Evolutionary conservation across 305 asterid genomes (phyloP).

Genomic region (Fraxinus floribunda): DNA sequence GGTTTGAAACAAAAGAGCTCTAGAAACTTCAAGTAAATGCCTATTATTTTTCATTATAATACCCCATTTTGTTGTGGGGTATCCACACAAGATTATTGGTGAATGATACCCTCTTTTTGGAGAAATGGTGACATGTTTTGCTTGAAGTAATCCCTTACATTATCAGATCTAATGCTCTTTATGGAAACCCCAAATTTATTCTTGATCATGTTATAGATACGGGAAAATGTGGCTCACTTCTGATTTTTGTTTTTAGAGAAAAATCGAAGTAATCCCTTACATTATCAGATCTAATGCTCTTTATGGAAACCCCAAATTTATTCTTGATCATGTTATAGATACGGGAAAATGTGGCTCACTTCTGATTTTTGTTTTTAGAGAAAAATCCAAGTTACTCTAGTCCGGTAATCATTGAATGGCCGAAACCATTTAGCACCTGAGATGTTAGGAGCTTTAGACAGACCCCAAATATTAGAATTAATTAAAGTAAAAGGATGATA

Average conservation of each 20-base stretch:
- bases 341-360: neutral
- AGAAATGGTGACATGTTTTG: neutral
- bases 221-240: neutral
- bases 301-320: neutral
- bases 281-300: neutral
- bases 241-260: slow-evolving; percentile 6
- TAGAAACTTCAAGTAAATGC: neutral
- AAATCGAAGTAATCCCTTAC: neutral
- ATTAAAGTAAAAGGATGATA: neutral
- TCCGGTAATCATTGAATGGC: slow-evolving; percentile 1
- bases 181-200: neutral
- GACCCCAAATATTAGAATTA: neutral
- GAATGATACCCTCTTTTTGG: neutral
- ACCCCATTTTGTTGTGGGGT: slow-evolving; percentile 8
- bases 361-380: slow-evolving; percentile 6
- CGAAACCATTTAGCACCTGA: slow-evolving; percentile 9
- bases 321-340: neutral
- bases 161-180: neutral
- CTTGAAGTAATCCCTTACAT: neutral
- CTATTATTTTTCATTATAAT: neutral
- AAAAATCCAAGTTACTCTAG: neutral
- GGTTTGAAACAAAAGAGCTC: neutral
- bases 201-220: neutral
- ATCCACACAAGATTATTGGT: neutral
- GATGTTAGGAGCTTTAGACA: neutral